Evolutionary conservation across 163 green algal species (phyloP).

Genomic region (Coccomyxa subellipsoidea): DNA sequence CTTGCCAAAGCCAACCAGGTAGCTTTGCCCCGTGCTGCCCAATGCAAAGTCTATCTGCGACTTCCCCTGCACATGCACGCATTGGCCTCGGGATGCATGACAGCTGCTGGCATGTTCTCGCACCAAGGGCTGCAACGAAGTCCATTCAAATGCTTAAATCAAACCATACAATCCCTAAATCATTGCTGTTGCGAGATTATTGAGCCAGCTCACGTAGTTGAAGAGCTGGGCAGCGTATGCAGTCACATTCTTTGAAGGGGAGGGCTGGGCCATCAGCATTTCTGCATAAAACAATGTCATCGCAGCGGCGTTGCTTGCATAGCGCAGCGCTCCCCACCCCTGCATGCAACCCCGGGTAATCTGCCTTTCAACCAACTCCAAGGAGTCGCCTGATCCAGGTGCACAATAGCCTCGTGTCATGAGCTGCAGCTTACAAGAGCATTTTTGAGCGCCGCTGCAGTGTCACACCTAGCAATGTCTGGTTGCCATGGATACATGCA

Average conservation of each 20-base stretch:
- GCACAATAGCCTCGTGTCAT: too few species aligned
- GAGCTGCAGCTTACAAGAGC: neutral
- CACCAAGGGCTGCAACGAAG: neutral
- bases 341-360: neutral
- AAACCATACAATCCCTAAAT: too few species aligned
- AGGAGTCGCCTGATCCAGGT: too few species aligned
- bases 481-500: too few species aligned
- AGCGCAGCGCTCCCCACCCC: constrained; percentile 20
- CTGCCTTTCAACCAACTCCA: too few species aligned
- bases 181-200: too few species aligned
- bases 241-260: neutral
- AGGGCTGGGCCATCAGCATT: neutral
- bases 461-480: too few species aligned
- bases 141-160: neutral
- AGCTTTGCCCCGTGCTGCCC: constrained; percentile 24
- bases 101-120: neutral
- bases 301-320: constrained; percentile 17
- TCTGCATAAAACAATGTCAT: constrained; percentile 3
- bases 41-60: constrained; percentile 10
- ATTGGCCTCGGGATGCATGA: neutral
- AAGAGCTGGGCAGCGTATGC: constrained; percentile 21
- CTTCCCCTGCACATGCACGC: neutral
- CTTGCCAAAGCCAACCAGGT: constrained; percentile 32
- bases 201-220: constrained; percentile 32
- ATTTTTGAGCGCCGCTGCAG: neutral